A percentile compares a stretch with the other conserved stretches of the same genome.
Conservation (phyloP, 495 filamentous ascomycete genomes). For the Terfezia boudieri region DNA sequence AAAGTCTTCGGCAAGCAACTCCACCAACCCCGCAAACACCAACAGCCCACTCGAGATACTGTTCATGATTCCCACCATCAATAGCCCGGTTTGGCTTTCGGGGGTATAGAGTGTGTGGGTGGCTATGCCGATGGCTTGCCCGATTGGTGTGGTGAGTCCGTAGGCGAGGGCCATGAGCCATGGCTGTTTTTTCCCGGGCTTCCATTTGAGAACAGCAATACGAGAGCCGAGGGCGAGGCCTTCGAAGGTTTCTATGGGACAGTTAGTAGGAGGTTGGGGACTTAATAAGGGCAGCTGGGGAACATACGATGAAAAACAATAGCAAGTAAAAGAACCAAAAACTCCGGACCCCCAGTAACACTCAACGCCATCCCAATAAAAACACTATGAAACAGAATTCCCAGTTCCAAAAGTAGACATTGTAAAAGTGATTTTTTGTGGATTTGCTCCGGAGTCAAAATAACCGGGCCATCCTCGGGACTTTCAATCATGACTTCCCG, state of each 20-base stretch:
- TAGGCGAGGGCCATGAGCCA: slow-evolving; percentile 95
- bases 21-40: slow-evolving; percentile 77
- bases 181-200: slow-evolving; percentile 30
- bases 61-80: slow-evolving; percentile 87
- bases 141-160: slow-evolving; percentile 72
- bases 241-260: slow-evolving; percentile 34
- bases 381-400: slow-evolving; percentile 68
- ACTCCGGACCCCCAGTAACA: slow-evolving; percentile 56
- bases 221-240: slow-evolving; percentile 51
- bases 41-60: slow-evolving; percentile 69
- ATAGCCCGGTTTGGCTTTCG: slow-evolving; percentile 50
- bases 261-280: slow-evolving; percentile 2
- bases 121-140: slow-evolving; percentile 67
- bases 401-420: slow-evolving; percentile 58
- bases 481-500: slow-evolving; percentile 18
- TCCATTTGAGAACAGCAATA: slow-evolving; percentile 44
- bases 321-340: slow-evolving; percentile 57
- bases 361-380: slow-evolving; percentile 80
- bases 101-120: slow-evolving; percentile 75
- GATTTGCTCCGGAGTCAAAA: slow-evolving; percentile 19
- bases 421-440: slow-evolving; percentile 47
- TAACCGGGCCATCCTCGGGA: neutral
- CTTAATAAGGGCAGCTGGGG: neutral
- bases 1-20: slow-evolving; percentile 85
- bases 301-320: slow-evolving; percentile 47